Percentiles rank a stretch among this genome's conserved stretches.
Evolutionary conservation across 139 green algal species (phyloP).

Genomic region (Nannochloris sp.): DNA sequence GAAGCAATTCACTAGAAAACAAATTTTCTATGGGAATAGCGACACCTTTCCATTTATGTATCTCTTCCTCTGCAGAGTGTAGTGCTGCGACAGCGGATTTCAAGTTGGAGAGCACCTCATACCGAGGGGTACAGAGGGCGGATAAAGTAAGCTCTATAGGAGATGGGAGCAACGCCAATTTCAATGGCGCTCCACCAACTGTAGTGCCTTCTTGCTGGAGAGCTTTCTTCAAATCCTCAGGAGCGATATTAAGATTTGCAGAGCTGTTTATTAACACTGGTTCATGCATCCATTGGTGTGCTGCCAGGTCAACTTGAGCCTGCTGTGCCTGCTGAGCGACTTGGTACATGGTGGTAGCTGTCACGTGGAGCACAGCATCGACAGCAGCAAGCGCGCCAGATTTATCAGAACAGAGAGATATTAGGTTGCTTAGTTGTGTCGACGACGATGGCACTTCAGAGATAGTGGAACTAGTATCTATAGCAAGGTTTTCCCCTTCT

Average conservation of each 20-base stretch:
- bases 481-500: neutral
- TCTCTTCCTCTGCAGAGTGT: neutral
- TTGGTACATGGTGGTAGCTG: neutral
- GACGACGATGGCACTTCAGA: neutral
- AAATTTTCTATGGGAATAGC: neutral
- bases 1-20: neutral
- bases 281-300: constrained; percentile 5
- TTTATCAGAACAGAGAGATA: neutral
- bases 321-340: neutral
- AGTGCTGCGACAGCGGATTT: neutral
- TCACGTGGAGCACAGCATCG: constrained; percentile 8
- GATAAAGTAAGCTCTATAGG: too few species aligned
- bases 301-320: neutral
- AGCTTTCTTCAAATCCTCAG: neutral
- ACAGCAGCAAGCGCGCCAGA: constrained; percentile 8
- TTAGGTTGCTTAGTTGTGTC: neutral
- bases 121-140: neutral
- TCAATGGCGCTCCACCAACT: too few species aligned
- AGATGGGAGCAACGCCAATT: too few species aligned
- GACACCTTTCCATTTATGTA: neutral
- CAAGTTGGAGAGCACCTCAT: neutral
- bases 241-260: neutral
- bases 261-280: neutral
- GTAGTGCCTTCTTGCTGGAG: too few species aligned
- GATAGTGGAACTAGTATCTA: neutral